Conservation (phyloP, 768 basidiomycete genomes). For the Leccinum longicurvipes region DNA sequence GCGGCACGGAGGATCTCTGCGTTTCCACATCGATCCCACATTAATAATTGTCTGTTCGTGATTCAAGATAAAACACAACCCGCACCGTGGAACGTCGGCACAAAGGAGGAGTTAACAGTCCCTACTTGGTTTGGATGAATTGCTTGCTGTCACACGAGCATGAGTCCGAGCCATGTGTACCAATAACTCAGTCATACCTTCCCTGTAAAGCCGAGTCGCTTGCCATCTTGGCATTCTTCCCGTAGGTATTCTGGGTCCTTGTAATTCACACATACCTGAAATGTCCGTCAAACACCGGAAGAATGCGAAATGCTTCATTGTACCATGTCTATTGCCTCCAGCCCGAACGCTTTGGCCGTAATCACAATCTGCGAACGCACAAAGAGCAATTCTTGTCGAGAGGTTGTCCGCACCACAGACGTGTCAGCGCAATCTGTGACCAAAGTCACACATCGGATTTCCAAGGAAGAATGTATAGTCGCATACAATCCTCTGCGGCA, state of each 20-base stretch:
- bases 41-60: not conserved
- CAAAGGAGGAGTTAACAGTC: conserved; percentile 73
- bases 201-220: conserved; percentile 84
- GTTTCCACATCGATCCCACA: not conserved
- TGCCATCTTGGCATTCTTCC: conserved; percentile 78
- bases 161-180: conserved; percentile 1
- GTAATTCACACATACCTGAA: conserved; percentile 85
- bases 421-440: conserved; percentile 86
- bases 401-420: conserved; percentile 70
- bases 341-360: conserved; percentile 76
- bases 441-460: not conserved
- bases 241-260: conserved; percentile 62
- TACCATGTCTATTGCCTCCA: conserved; percentile 92
- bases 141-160: conserved; percentile 63
- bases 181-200: conserved; percentile 50
- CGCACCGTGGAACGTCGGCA: conserved; percentile 68
- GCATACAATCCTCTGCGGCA: conserved; percentile 89
- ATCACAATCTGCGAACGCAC: conserved; percentile 81
- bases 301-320: not conserved
- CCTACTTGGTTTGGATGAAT: conserved; percentile 87
- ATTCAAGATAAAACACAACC: not conserved
- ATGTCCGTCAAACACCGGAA: conserved; percentile 1
- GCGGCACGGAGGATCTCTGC: conserved; percentile 76
- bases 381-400: conserved; percentile 74
- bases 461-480: not conserved